Evolutionary conservation across 441 rosid genomes (phyloP).

Genomic region (Metrosideros polymorpha): DNA sequence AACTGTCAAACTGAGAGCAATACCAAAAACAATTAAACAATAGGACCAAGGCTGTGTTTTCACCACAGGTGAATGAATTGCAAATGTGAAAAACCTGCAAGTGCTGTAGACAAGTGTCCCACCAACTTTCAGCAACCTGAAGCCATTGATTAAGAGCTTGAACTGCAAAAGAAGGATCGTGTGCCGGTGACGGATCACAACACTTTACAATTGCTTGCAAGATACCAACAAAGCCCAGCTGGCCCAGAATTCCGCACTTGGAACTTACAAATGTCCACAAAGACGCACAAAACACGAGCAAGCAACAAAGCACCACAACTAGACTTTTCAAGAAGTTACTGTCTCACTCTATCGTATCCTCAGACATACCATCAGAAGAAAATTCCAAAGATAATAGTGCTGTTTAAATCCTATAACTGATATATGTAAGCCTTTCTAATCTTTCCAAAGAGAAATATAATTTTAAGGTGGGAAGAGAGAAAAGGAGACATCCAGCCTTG

Average conservation of each 20-base stretch:
- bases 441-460: neutral
- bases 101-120: constrained; percentile 87
- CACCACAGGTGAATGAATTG: neutral
- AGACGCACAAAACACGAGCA: neutral
- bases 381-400: neutral
- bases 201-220: neutral
- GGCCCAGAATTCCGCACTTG: neutral
- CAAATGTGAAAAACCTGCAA: constrained; percentile 55
- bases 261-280: neutral
- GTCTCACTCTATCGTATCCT: neutral
- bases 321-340: neutral
- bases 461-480: neutral
- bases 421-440: neutral
- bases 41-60: neutral
- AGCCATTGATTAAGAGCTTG: constrained; percentile 79
- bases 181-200: neutral
- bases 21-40: neutral
- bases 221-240: neutral
- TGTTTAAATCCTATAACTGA: neutral
- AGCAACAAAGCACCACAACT: neutral
- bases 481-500: neutral
- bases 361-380: neutral
- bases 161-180: constrained; percentile 30
- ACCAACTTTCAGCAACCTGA: constrained; percentile 62
- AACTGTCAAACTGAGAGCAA: constrained; percentile 54